Percentiles rank a stretch among this genome's conserved stretches.
Conservation (phyloP, 371 early-diverging fungal species). For the Blakeslea trispora region DNA sequence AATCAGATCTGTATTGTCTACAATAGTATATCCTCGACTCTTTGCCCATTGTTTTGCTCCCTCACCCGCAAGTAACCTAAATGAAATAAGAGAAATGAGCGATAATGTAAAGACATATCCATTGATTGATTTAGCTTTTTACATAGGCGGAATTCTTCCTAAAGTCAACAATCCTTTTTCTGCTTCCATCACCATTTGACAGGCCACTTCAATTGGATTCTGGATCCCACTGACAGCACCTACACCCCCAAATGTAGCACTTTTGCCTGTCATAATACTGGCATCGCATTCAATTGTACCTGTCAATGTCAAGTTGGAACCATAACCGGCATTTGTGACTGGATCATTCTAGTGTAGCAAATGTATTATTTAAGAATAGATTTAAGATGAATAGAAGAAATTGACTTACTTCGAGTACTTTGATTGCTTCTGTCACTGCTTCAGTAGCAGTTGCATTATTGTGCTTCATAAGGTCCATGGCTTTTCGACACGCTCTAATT, state of each 20-base stretch:
- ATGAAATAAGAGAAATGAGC: background rate
- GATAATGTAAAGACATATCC: no score
- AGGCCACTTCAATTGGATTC: constrained; percentile 70
- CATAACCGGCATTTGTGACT: constrained; percentile 60
- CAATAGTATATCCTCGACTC: constrained; percentile 28
- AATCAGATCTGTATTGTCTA: constrained; percentile 24
- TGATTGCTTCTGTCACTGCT: constrained; percentile 39
- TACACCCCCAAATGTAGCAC: constrained; percentile 74
- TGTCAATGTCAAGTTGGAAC: constrained; percentile 78
- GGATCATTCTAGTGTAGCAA: constrained; percentile 61
- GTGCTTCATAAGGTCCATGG: constrained; percentile 28
- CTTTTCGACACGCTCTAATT: constrained; percentile 37
- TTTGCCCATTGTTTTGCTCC: constrained; percentile 64
- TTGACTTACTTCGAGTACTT: constrained; percentile 38
- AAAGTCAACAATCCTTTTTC: constrained; percentile 47
- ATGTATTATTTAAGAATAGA: no score
- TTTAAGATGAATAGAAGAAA: background rate
- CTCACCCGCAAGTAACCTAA: constrained; percentile 60
- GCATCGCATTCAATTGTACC: constrained; percentile 90
- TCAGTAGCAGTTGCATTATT: constrained; percentile 24
- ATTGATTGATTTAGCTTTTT: no score
- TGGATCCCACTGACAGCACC: constrained; percentile 70
- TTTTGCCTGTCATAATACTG: constrained; percentile 72
- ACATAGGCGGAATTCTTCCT: constrained; percentile 79
- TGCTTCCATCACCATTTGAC: constrained; percentile 45